Base-by-base conservation (phyloP, 805 yeast species). In the Starmerella kuoi region DNA sequence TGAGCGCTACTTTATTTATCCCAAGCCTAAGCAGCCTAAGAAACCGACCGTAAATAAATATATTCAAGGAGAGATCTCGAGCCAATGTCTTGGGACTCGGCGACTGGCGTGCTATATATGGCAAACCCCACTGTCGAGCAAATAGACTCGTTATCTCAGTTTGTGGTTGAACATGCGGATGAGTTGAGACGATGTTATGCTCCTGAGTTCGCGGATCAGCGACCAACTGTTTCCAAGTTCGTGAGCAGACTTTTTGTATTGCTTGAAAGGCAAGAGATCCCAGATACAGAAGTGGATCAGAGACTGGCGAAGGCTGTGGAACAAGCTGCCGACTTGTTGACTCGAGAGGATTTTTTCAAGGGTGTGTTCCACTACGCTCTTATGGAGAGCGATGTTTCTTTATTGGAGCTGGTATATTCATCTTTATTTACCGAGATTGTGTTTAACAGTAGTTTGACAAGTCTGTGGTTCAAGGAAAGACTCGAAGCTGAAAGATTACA, bases 1-100 rank as follows among this genome's bases (percentile, higher is more conserved):
- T n/a, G n/a, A n/a, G n/a, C n/a, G n/a, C n/a, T n/a, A n/a, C n/a
- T n/a, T n/a, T n/a, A n/a, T n/a, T n/a, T n/a, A n/a, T n/a, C n/a
- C n/a, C n/a, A n/a, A n/a, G n/a, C n/a, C n/a, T n/a, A n/a, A n/a
- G n/a, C n/a, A n/a, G n/a, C n/a, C n/a, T n/a, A n/a, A n/a, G n/a
- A n/a, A n/a, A n/a, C n/a, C n/a, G n/a, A n/a, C n/a, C n/a, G n/a
- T n/a, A n/a, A n/a, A n/a, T n/a, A n/a, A n/a, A n/a, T n/a, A n/a
- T n/a, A n/a, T n/a, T n/a, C n/a, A n/a, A n/a, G n/a, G n/a, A n/a
- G n/a, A n/a, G n/a, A n/a, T n/a, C n/a, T n/a, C n/a, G n/a, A n/a
- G n/a, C n/a, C 28, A 14, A 48, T 48, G 52, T 46, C 52, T 30
- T 48, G 52, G 52, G 51, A 47, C 30, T 38, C 51, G 12, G 52